Conservation (phyloP, 805 yeast species). For the Ascoidea rubescens region DNA sequence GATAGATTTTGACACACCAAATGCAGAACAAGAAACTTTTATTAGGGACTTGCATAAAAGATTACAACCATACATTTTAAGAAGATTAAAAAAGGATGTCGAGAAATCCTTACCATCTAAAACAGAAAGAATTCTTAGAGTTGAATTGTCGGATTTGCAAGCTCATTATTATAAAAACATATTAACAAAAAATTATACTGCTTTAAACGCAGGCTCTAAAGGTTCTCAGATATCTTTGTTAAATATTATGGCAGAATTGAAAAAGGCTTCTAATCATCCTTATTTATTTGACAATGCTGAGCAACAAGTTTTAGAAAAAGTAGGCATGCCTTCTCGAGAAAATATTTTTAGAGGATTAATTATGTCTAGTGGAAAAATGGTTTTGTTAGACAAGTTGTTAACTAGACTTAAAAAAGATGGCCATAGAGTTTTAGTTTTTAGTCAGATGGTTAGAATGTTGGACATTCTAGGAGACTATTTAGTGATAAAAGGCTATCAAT, state of each 20-base stretch:
- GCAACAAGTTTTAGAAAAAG: conserved; percentile 57
- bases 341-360: conserved; percentile 78
- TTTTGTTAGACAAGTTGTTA: conserved; percentile 75
- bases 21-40: conserved; percentile 75
- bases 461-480: conserved; percentile 92
- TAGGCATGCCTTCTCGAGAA: conserved; percentile 59
- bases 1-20: conserved; percentile 86
- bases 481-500: conserved; percentile 71
- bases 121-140: conserved; percentile 88
- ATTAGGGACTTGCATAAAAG: conserved; percentile 75
- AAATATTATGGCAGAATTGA: conserved; percentile 89
- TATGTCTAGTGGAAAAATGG: conserved; percentile 99
- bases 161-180: conserved; percentile 92
- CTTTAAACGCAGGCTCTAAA: conserved; percentile 72
- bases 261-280: conserved; percentile 96
- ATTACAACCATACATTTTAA: conserved; percentile 81
- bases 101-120: conserved; percentile 94
- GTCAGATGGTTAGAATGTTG: conserved; percentile 94
- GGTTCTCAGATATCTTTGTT: conserved; percentile 72
- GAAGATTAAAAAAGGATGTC: conserved; percentile 93
- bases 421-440: conserved; percentile 86
- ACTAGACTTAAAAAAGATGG: conserved; percentile 84
- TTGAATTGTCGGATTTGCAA: conserved; percentile 88
- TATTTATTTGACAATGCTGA: conserved; percentile 91
- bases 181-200: conserved; percentile 81